Percentiles rank a stretch among this genome's conserved stretches.
Evolutionary conservation across 306 rosid genomes (phyloP).

Genomic region (Lathyrus tuberosus): DNA sequence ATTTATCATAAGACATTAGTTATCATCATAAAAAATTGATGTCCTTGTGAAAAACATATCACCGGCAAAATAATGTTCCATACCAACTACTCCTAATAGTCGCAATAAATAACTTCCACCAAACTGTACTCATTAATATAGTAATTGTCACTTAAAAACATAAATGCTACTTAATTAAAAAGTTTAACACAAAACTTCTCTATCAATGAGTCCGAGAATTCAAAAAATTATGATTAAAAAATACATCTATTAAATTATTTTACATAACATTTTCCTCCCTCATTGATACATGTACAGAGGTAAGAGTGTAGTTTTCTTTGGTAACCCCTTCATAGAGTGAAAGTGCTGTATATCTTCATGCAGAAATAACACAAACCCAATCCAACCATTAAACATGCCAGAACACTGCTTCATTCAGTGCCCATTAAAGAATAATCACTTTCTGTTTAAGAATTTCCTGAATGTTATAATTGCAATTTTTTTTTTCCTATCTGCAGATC

Average conservation of each 20-base stretch:
- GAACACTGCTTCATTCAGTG: conserved; percentile 35
- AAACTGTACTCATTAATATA: too few relatives aligned
- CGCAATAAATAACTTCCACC: too few relatives aligned
- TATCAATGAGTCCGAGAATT: background rate
- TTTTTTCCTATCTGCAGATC: conserved; percentile 30
- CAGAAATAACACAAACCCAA: conserved; percentile 29
- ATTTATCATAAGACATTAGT: too few relatives aligned
- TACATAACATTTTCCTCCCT: conserved; percentile 20
- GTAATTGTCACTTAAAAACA: too few relatives aligned
- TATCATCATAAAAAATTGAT: too few relatives aligned
- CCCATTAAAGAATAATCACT: conserved; percentile 8
- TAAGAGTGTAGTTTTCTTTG: conserved; percentile 29
- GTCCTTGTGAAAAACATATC: too few relatives aligned
- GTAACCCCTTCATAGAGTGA: conserved; percentile 25
- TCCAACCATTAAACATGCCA: conserved; percentile 32
- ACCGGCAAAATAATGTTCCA: too few relatives aligned
- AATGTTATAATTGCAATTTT: conserved; percentile 19
- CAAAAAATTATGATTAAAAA: conserved; percentile 22
- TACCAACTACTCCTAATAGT: too few relatives aligned
- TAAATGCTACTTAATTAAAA: too few relatives aligned
- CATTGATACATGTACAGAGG: conserved; percentile 41
- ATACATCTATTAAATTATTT: conserved; percentile 21
- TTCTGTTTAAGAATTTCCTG: conserved; percentile 40
- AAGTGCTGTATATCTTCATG: conserved; percentile 31
- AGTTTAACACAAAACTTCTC: background rate